A percentile compares a stretch with the other conserved stretches of the same genome.
Conservation (phyloP, 2,329 filamentous ascomycete genomes). For the Apiospora hydei region DNA sequence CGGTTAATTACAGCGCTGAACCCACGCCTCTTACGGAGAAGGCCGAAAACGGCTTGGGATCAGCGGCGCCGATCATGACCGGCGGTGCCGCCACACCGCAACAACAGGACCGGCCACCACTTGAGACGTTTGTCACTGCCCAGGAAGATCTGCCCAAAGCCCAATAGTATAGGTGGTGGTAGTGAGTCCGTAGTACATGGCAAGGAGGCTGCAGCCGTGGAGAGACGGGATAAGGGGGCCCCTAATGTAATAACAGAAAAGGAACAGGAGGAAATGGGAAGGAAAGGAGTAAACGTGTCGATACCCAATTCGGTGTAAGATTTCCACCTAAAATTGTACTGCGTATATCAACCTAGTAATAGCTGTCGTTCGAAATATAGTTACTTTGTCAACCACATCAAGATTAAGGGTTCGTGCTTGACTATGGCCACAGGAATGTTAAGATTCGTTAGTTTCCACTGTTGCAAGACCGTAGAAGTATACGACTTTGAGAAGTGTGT, state of each 20-base stretch:
- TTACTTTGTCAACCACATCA: not conserved
- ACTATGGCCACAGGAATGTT: not conserved
- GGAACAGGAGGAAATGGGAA: not conserved
- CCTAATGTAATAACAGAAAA: constrained; percentile 1
- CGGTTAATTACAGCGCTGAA: constrained; percentile 27
- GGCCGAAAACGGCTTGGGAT: constrained; percentile 22
- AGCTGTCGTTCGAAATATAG: constrained; percentile 20
- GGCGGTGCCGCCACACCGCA: constrained; percentile 25
- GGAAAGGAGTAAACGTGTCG: constrained; percentile 19
- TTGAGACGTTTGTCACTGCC: constrained; percentile 66
- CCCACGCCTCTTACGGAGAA: constrained; percentile 28
- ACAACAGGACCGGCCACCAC: constrained; percentile 33
- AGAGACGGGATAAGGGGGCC: not conserved
- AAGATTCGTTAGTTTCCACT: not conserved
- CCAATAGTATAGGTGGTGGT: constrained; percentile 31
- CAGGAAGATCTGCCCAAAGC: constrained; percentile 49
- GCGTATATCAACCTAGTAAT: constrained; percentile 16
- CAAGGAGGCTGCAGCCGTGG: not conserved
- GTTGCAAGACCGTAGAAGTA: not conserved
- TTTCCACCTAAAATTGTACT: constrained; percentile 19
- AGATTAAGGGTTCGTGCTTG: not conserved
- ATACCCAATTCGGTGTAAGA: constrained; percentile 10
- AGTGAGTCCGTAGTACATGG: not conserved
- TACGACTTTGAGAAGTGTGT: not conserved
- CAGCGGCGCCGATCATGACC: constrained; percentile 27